Conservation (phyloP, 495 filamentous ascomycete species). For the Lasiosphaeria hispida region DNA sequence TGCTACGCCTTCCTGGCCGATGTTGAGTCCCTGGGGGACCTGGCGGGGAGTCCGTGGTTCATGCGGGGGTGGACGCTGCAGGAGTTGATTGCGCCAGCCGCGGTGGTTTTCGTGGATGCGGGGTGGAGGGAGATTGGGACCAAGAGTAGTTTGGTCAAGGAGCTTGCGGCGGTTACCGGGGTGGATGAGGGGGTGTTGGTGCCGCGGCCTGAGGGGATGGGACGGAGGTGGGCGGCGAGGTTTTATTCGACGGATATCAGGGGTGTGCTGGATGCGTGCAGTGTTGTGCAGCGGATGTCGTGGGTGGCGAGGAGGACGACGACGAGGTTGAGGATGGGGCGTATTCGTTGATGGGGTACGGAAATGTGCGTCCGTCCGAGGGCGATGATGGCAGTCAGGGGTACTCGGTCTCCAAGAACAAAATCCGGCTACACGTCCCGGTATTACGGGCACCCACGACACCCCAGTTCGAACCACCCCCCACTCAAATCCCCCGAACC, state of each 20-base stretch:
- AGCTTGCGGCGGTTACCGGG: neutral
- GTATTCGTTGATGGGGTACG: neutral
- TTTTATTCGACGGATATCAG: neutral
- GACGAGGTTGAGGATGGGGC: constrained; percentile 4
- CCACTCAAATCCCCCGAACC: no score
- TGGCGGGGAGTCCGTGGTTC: constrained; percentile 1
- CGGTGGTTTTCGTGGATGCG: neutral
- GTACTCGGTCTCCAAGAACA: no score
- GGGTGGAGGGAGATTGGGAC: constrained; percentile 2
- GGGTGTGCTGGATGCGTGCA: neutral
- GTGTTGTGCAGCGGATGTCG: constrained; percentile 7
- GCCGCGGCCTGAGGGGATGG: neutral
- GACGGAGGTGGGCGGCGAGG: no score
- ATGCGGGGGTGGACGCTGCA: constrained; percentile 6
- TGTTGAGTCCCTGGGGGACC: constrained; percentile 13
- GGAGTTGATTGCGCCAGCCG: neutral
- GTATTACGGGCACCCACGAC: neutral
- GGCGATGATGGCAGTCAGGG: no score
- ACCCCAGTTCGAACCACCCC: no score
- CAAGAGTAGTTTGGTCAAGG: neutral
- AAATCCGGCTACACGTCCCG: neutral
- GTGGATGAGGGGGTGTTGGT: neutral
- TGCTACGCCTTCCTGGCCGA: constrained; percentile 30
- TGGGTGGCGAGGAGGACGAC: constrained; percentile 4
- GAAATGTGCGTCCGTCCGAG: neutral